Conservation (phyloP, 2,329 filamentous ascomycete genomes). For the Phaeosphaeria sp. region DNA sequence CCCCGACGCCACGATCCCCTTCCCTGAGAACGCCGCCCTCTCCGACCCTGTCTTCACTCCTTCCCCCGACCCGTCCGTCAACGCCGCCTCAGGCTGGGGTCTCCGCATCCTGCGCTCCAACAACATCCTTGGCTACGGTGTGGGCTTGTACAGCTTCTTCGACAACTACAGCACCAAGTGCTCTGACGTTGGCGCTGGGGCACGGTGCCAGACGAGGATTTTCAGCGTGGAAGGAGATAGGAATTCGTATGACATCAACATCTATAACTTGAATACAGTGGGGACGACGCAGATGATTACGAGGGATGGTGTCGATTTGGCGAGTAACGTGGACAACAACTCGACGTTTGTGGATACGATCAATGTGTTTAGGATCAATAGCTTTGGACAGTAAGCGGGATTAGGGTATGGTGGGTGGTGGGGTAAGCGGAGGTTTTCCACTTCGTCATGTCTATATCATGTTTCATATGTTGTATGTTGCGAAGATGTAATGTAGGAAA, state of each 20-base stretch:
- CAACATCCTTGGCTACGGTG: slow-evolving; percentile 66
- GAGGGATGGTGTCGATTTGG: slow-evolving; percentile 52
- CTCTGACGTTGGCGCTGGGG: slow-evolving; percentile 27
- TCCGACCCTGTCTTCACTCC: slow-evolving; percentile 72
- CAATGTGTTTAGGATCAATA: slow-evolving; percentile 37
- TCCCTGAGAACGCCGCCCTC: slow-evolving; percentile 63
- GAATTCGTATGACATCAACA: slow-evolving; percentile 36
- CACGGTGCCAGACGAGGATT: slow-evolving; percentile 58
- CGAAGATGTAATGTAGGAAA: background rate
- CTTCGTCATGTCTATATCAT: background rate
- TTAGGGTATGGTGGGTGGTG: background rate
- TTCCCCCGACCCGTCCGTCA: slow-evolving; percentile 59
- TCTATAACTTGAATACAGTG: slow-evolving; percentile 59
- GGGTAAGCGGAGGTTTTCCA: background rate
- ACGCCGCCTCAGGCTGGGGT: slow-evolving; percentile 64
- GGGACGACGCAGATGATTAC: slow-evolving; percentile 55
- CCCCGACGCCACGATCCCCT: slow-evolving; percentile 73
- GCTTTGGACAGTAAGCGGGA: slow-evolving; percentile 11
- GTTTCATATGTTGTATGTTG: background rate
- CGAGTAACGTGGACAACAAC: slow-evolving; percentile 55
- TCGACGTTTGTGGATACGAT: slow-evolving; percentile 50
- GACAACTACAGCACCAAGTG: slow-evolving; percentile 62
- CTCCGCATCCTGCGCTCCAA: slow-evolving; percentile 65
- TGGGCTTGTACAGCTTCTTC: slow-evolving; percentile 73
- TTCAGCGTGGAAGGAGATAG: slow-evolving; percentile 54